Conservation (phyloP, 768 basidiomycete genomes). For the Phaeotremella fagi region DNA sequence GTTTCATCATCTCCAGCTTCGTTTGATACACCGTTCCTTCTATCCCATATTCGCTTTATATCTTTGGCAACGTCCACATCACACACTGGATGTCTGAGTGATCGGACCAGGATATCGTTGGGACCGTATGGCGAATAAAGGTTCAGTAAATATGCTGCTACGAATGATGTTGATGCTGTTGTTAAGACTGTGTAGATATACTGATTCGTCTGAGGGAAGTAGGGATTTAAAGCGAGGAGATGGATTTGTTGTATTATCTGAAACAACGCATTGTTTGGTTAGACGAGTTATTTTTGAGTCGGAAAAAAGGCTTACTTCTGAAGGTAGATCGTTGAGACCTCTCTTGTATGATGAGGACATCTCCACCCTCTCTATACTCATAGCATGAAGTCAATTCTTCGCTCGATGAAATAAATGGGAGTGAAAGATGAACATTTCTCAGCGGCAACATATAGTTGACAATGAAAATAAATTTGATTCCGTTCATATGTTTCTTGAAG, state of each 20-base stretch:
- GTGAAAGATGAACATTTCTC: too few species aligned
- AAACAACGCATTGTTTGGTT: background rate
- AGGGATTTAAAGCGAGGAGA: conserved; percentile 61
- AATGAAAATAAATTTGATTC: background rate
- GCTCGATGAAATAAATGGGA: too few species aligned
- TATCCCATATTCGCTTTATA: conserved; percentile 35
- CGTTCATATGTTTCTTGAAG: background rate
- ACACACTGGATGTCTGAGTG: conserved; percentile 44
- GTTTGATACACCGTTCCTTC: conserved; percentile 9
- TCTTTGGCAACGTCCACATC: conserved; percentile 28
- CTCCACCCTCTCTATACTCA: too few species aligned
- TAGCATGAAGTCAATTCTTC: too few species aligned
- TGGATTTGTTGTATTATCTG: conserved; percentile 79
- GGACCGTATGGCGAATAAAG: conserved; percentile 34
- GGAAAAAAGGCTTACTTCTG: conserved; percentile 24
- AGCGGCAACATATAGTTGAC: too few species aligned
- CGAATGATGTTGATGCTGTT: conserved; percentile 57
- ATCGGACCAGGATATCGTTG: conserved; percentile 25
- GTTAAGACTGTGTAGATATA: conserved; percentile 58
- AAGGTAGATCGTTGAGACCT: conserved; percentile 23
- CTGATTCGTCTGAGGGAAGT: conserved; percentile 60
- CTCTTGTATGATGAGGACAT: too few species aligned
- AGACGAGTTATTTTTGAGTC: background rate
- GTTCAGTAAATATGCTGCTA: conserved; percentile 63
- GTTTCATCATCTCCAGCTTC: too few species aligned